Percentiles rank a stretch among this genome's conserved stretches.
Evolutionary conservation across 208 protist genomes (phyloP).

Genomic region (Trichomonas tenax): DNA sequence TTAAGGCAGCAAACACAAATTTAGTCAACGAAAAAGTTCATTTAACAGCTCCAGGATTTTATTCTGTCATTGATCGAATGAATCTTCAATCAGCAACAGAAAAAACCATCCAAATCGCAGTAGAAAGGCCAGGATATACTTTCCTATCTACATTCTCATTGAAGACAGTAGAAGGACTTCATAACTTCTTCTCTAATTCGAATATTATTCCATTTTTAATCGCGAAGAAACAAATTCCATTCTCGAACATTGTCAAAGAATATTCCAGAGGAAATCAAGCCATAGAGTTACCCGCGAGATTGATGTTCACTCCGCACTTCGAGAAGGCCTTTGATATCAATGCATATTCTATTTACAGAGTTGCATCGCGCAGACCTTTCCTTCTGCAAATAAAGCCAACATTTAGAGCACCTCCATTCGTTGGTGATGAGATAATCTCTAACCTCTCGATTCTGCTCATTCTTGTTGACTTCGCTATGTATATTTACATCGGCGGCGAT

Average conservation of each 20-base stretch:
- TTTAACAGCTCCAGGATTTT: background rate
- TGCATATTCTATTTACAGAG: background rate
- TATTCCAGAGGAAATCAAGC: background rate
- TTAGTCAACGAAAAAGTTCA: background rate
- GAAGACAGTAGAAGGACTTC: background rate
- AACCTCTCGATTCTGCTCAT: background rate
- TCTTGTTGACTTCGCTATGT: background rate
- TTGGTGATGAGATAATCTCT: background rate
- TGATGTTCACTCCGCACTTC: background rate
- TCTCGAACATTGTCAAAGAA: background rate
- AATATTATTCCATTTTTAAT: background rate
- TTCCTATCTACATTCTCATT: background rate
- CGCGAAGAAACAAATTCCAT: background rate
- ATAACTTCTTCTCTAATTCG: background rate
- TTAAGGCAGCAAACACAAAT: background rate
- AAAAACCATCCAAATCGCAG: background rate
- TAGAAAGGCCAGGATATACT: background rate
- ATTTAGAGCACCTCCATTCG: background rate
- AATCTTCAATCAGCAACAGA: background rate
- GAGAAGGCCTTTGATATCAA: background rate
- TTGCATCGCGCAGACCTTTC: background rate
- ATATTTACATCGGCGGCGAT: background rate
- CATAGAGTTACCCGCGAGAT: background rate
- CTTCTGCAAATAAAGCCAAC: background rate
- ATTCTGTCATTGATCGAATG: background rate